Evolutionary conservation across 495 filamentous ascomycete species (phyloP).

Genomic region (Penicillium cinerascens): DNA sequence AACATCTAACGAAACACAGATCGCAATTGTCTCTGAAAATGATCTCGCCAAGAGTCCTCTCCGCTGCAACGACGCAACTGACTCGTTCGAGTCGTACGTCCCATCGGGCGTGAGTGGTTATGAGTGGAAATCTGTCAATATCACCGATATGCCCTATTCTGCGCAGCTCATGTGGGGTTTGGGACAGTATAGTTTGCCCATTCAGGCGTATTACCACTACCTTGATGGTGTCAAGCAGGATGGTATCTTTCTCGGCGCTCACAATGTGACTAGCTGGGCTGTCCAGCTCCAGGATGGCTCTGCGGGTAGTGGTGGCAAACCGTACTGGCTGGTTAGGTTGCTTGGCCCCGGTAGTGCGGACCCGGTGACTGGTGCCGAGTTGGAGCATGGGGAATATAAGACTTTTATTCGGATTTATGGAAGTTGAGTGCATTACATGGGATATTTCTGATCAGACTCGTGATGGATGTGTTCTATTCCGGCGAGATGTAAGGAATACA

Average conservation of each 20-base stretch:
- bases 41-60: slow-evolving; percentile 2
- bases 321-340: slow-evolving; percentile 8
- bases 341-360: slow-evolving; percentile 6
- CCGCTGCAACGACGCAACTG: slow-evolving; percentile 9
- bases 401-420: slow-evolving; percentile 9
- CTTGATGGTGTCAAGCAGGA: slow-evolving; percentile 9
- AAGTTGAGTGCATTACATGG: background rate
- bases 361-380: background rate
- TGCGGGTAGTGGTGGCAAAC: background rate
- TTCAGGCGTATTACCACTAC: slow-evolving; percentile 9
- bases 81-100: slow-evolving; percentile 3
- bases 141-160: slow-evolving; percentile 5
- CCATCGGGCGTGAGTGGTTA: background rate
- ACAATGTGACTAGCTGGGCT: slow-evolving; percentile 14
- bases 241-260: slow-evolving; percentile 10
- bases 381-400: slow-evolving; percentile 6
- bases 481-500: no score
- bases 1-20: background rate
- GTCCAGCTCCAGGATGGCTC: slow-evolving; percentile 1
- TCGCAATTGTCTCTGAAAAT: slow-evolving; percentile 5
- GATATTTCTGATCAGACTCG: background rate
- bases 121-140: slow-evolving; percentile 4
- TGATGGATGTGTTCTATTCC: background rate
- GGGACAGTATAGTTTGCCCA: slow-evolving; percentile 5
- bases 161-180: slow-evolving; percentile 8